Percentiles rank a stretch among this genome's conserved stretches.
phyloP scores from a whole-genome alignment of 192 early-diverging fungal species.

The Backusella macrospora region DNA sequence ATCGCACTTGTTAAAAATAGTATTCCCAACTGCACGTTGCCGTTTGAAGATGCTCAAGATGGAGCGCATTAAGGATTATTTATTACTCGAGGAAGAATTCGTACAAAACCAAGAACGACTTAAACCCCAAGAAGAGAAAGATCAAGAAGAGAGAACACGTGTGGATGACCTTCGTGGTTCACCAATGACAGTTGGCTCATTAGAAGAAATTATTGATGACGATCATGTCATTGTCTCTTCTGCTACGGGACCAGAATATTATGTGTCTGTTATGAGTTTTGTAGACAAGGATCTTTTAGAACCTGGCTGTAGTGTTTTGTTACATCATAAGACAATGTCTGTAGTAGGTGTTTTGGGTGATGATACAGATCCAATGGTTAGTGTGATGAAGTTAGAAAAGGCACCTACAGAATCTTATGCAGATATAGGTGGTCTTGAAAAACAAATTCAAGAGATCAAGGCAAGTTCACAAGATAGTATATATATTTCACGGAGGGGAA shows the following conservation, averaged over 20 bases:
- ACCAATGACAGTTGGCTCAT: slow-evolving; percentile 93
- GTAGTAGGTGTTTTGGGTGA: slow-evolving; percentile 95
- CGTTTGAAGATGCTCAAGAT: slow-evolving; percentile 96
- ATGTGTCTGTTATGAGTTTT: slow-evolving; percentile 96
- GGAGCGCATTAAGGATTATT: slow-evolving; percentile 97
- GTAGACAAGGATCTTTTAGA: slow-evolving; percentile 99
- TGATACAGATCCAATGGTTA: slow-evolving; percentile 98
- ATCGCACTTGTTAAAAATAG: slow-evolving; percentile 47
- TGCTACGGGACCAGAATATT: slow-evolving; percentile 91
- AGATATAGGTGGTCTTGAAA: slow-evolving; percentile 95
- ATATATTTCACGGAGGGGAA: neutral
- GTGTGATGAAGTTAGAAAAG: slow-evolving; percentile 99
- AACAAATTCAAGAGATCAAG: slow-evolving; percentile 97
- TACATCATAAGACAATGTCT: slow-evolving; percentile 91
- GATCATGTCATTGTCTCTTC: slow-evolving; percentile 98
- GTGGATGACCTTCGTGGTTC: slow-evolving; percentile 96
- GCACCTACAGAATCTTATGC: slow-evolving; percentile 98
- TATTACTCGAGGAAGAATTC: slow-evolving; percentile 99
- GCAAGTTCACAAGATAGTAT: slow-evolving; percentile 10
- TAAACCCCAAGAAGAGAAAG: slow-evolving; percentile 96
- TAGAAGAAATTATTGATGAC: slow-evolving; percentile 99
- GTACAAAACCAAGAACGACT: slow-evolving; percentile 97
- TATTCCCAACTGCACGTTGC: slow-evolving; percentile 96
- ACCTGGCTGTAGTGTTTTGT: slow-evolving; percentile 91
- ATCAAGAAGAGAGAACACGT: slow-evolving; percentile 88